Conservation (phyloP, 1,284 basidiomycete species). For the Stygiomarasmius scandens region DNA sequence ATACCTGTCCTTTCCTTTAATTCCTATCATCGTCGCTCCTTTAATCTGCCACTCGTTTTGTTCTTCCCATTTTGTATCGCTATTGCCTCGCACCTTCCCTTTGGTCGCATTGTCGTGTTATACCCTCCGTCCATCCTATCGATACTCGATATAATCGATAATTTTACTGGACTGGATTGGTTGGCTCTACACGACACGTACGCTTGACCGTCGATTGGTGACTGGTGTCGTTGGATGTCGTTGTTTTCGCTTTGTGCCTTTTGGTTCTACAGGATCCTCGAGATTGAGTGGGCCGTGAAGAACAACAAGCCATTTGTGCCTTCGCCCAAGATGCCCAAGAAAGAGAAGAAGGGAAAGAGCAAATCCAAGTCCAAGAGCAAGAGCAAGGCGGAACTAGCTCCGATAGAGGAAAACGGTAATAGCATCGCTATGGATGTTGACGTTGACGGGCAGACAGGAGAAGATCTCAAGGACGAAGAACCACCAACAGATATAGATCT, state of each 20-base stretch:
- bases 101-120: not conserved
- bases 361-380: conserved; percentile 13
- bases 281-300: conserved; percentile 72
- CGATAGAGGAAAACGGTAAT: no score
- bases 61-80: not conserved
- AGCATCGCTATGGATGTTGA: not conserved
- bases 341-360: conserved; percentile 23
- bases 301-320: conserved; percentile 59
- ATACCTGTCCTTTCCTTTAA: no score
- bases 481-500: not conserved
- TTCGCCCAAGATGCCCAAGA: conserved; percentile 55
- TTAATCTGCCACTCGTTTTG: not conserved
- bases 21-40: no score
- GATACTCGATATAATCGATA: not conserved
- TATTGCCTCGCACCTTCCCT: not conserved
- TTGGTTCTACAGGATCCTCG: conserved; percentile 58
- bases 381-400: not conserved
- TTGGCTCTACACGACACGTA: no score
- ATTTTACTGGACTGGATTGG: not conserved
- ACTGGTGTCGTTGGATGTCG: not conserved
- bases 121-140: not conserved
- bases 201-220: not conserved
- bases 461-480: not conserved
- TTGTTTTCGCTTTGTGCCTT: not conserved
- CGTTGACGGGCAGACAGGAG: not conserved